Evolutionary conservation across 805 yeast species (phyloP), one percentile per base, ranked within the genome.

Genomic region (Saccharomycopsis schoenii): DNA sequence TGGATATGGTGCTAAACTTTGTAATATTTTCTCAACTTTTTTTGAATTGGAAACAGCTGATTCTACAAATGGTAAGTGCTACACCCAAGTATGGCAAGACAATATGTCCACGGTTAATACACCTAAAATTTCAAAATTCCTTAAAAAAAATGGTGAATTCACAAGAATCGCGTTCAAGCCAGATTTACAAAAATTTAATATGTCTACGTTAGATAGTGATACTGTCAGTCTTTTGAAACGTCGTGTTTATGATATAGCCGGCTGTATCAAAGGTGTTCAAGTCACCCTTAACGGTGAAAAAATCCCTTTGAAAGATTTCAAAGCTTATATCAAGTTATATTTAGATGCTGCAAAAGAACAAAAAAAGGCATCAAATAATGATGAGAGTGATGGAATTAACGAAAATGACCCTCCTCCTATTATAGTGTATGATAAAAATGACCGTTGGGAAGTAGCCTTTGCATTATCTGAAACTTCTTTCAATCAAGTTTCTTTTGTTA

Each of bases 1-100:
- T 71, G 99, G 99, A 65, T 94, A 85, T 71, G 99, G 99, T 74
- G 99, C 99, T 57, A 94, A 94, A 71, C 77, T 94, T 60, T 94
- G 99, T 82, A 94, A 94, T 72, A 94, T 94, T 64, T 94, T 93
- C 72, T 90, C 97, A 29, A 88, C 91, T 3, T 86, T 87, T 68
- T 94, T 94, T 70, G 80, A 78, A 14, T 80, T 94, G 36, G 97
- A 91, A 71, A 94, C 99, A 6, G 93, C 96, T 19, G 97, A 94
- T 72, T 80, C 83, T 58, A 73, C 71, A 55, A 76, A 78, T 11
- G 85, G 81, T 59, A 80, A 82, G 68, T 74, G 80, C 52, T 94
- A 94, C 70, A 77, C 78, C 42, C 99, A 94, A 71, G 81, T 81
- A 2, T 94, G 99, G 99, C 80, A 81, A 57, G 76, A 86, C 66